Conservation (phyloP, 2,329 filamentous ascomycete species). For the Ascochyta lentis region DNA sequence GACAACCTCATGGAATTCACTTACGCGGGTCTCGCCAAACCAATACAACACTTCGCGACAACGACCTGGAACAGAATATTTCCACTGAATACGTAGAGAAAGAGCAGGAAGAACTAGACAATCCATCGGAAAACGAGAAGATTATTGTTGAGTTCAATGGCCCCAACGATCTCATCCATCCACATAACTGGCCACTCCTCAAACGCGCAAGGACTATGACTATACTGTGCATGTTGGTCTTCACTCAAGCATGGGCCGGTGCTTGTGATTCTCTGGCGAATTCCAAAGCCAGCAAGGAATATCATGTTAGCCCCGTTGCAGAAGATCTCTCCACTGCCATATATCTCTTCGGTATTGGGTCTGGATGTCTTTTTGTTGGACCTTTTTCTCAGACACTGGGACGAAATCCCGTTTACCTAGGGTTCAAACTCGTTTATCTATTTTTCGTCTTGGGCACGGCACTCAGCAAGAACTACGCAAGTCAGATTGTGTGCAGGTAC, state of each 20-base stretch:
- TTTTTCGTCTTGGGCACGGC: constrained; percentile 11
- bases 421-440: not conserved
- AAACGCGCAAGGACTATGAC: constrained; percentile 1
- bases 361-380: constrained; percentile 11
- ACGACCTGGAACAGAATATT: not conserved
- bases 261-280: constrained; percentile 5
- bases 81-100: not conserved
- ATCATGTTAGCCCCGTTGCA: constrained; percentile 12
- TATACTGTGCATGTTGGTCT: constrained; percentile 2
- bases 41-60: not conserved
- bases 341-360: constrained; percentile 16
- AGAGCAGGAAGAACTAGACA: not conserved
- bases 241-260: constrained; percentile 12
- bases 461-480: not conserved
- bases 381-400: constrained; percentile 11
- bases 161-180: constrained; percentile 1
- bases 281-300: constrained; percentile 5
- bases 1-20: not conserved
- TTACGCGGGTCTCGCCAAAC: not conserved
- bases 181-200: constrained; percentile 8
- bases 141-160: not conserved
- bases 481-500: constrained; percentile 10
- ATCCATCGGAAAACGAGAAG: not conserved
- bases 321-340: constrained; percentile 6
- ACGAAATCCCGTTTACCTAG: constrained; percentile 8